These are phyloP conservation scores for Sporobolomyces roseus DNA, from an alignment of 768 basidiomycete species.

Conservation along the genomic window DNA sequence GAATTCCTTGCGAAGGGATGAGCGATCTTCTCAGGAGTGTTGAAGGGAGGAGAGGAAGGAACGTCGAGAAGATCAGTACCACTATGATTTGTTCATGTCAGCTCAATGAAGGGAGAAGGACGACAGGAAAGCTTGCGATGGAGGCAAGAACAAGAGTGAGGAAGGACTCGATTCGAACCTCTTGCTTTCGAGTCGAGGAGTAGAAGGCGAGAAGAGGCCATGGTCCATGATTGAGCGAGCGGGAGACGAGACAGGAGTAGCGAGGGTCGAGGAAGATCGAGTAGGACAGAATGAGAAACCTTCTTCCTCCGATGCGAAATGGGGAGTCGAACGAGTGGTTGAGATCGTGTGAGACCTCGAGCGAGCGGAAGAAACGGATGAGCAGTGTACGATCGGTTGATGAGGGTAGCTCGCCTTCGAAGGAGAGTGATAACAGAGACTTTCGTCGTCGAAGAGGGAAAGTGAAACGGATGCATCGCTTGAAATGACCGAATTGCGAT, in stretches of 20 bases:
- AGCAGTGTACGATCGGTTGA: not conserved
- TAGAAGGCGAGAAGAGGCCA: not conserved
- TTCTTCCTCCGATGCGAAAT: not conserved
- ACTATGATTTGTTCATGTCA: too few relatives aligned
- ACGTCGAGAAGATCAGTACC: not conserved
- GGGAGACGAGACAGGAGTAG: not conserved
- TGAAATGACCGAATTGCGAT: not conserved
- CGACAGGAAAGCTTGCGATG: not conserved
- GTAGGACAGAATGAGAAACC: conserved; percentile 9
- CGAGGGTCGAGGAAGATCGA: not conserved
- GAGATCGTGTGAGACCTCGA: not conserved
- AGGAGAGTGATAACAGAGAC: too few relatives aligned
- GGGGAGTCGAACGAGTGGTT: not conserved
- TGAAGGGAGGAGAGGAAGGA: too few relatives aligned
- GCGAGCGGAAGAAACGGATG: not conserved
- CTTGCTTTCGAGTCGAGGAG: not conserved
- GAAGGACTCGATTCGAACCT: not conserved
- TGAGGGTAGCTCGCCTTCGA: not conserved
- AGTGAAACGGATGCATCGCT: conserved; percentile 5
- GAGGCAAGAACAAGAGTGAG: not conserved
- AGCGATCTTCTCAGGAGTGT: too few relatives aligned
- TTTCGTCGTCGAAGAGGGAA: conserved; percentile 5
- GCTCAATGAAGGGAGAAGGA: too few relatives aligned
- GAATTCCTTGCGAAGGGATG: not conserved
- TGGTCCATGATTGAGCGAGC: not conserved